Evolutionary conservation across 1,284 basidiomycete species (phyloP), one percentile per base, ranked within the genome.

Genomic region (Rhodotorula sp.): DNA sequence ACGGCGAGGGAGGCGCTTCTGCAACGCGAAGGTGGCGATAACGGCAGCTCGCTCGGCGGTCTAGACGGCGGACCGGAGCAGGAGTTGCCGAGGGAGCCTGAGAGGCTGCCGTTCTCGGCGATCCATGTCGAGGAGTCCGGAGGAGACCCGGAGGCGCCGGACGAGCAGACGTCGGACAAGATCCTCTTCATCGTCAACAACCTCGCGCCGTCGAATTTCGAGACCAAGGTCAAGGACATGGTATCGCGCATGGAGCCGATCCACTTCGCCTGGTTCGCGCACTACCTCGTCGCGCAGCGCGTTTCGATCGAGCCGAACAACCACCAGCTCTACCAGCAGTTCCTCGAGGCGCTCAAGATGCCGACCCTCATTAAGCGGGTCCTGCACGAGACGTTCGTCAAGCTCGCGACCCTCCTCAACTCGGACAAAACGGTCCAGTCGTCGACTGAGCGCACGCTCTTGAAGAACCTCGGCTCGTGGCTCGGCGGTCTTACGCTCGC

Each of bases 111-210:
- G 29, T 93, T 93, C 82, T 87, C 83, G 4, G 84, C 90, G 36
- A 89, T 93, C 58, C 87, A 86, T 58, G 74, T 75, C 67, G 68
- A 75, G 24, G 64, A 68, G 22, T 62, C 57, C 36, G 67, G 66
- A 11, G 86, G 87, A 67, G 80, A 81, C 64, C 84, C 90, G 30
- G 83, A 73, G 48, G 81, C 84, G 63, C 96, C 95, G 4, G 86
- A 90, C 27, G 92, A 97, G 79, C 91, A 91, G 74, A 82, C 90
- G 30, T 92, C 93, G 30, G 96, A 99, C 84, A 89, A 89, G 77
- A 93, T 99, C 75, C 84, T 99, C 59, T 99, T 99, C 84, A 93
- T 97, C 77, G 89, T 99, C 82, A 99, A 99, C 84, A 98, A 99
- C 77, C 86, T 99, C 62, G 93, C 95, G 1, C 91, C 92, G 6